Percentiles rank a stretch among this genome's conserved stretches.
phyloP scores from a whole-genome alignment of 805 yeast genomes.

The Candida ortonii region DNA sequence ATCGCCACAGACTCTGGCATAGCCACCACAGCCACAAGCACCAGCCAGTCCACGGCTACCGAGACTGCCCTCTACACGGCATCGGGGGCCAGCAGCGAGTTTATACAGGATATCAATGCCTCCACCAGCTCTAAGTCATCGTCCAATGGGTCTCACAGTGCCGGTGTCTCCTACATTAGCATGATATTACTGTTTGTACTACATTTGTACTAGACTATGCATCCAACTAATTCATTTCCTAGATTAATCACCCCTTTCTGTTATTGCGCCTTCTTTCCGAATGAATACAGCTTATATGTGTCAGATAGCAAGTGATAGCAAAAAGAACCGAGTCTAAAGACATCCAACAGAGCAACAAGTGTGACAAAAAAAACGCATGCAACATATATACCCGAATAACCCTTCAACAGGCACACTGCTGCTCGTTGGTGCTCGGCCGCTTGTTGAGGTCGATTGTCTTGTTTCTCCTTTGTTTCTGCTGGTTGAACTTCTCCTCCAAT shows the following conservation, averaged over 20 bases:
- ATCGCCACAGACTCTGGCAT: background rate
- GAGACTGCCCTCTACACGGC: background rate
- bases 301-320: too few relatives aligned
- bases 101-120: background rate
- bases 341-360: too few relatives aligned
- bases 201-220: background rate
- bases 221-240: too few relatives aligned
- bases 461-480: conserved; percentile 21
- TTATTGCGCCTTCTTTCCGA: too few relatives aligned
- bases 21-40: background rate
- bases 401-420: conserved; percentile 31
- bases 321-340: too few relatives aligned
- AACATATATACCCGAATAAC: too few relatives aligned
- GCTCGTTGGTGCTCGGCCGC: conserved; percentile 33
- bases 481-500: conserved; percentile 26
- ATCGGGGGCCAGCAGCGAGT: background rate
- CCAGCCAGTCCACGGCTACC: background rate
- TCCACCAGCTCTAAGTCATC: background rate
- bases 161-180: background rate
- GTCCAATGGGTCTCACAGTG: too few relatives aligned
- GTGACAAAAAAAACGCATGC: too few relatives aligned
- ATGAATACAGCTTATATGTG: too few relatives aligned
- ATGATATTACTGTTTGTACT: background rate
- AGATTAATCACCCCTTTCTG: too few relatives aligned
- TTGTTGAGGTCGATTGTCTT: conserved; percentile 31